These are phyloP conservation scores for Myxozyma mucilagina DNA, from an alignment of 805 yeast genomes.

Conservation along the genomic window DNA sequence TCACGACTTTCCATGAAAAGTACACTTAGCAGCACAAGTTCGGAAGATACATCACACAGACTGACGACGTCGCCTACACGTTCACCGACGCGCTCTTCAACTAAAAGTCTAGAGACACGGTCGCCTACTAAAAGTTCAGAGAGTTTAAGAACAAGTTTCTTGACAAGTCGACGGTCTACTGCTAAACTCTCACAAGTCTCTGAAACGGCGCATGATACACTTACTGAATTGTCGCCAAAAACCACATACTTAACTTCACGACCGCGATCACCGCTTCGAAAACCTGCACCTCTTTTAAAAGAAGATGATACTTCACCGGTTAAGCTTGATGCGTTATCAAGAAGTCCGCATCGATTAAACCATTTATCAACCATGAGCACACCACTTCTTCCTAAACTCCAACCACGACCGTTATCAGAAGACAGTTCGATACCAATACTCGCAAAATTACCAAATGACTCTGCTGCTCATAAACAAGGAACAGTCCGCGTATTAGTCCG, in stretches of 20 bases:
- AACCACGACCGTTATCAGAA: not conserved
- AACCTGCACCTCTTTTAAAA: conserved; percentile 15
- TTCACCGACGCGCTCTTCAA: not conserved
- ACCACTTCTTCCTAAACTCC: not conserved
- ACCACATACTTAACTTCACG: conserved; percentile 18
- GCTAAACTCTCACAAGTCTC: not conserved
- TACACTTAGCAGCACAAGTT: no score
- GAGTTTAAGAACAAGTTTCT: not conserved
- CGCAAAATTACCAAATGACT: conserved; percentile 6
- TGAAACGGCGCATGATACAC: not conserved
- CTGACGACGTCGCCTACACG: not conserved
- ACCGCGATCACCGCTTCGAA: conserved; percentile 28
- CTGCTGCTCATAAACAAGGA: conserved; percentile 17
- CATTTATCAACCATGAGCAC: not conserved
- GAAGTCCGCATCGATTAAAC: not conserved
- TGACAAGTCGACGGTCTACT: not conserved
- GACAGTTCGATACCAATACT: not conserved
- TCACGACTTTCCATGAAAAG: not conserved
- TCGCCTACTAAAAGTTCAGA: not conserved
- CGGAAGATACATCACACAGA: no score
- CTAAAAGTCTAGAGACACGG: not conserved
- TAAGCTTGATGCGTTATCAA: not conserved
- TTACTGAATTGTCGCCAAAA: not conserved
- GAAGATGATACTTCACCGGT: not conserved
- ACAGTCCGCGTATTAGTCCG: conserved; percentile 32